These are phyloP conservation scores for Verticillium longisporum DNA, from an alignment of 2,329 filamentous ascomycete species.

Conservation along the genomic window DNA sequence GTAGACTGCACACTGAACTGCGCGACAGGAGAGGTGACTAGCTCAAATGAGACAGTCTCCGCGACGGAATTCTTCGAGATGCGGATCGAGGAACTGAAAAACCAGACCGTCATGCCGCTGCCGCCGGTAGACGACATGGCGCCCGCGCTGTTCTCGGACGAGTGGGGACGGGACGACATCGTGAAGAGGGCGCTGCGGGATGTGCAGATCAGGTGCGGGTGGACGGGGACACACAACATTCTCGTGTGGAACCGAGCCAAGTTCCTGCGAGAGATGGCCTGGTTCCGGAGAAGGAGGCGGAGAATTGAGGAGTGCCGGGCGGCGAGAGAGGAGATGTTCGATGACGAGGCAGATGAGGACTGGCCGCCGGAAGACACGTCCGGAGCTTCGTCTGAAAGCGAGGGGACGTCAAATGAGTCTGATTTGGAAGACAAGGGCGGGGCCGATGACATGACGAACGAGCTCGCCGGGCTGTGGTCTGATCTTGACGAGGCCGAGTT, in stretches of 20 bases:
- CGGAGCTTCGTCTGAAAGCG: too few species aligned
- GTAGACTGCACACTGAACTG: neutral
- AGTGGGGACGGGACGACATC: neutral
- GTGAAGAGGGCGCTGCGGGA: neutral
- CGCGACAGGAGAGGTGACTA: neutral
- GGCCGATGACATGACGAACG: neutral
- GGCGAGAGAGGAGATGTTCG: neutral
- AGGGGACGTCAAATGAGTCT: neutral
- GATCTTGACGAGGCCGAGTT: neutral
- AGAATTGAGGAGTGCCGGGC: neutral
- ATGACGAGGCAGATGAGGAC: neutral
- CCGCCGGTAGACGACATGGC: neutral
- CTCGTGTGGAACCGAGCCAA: neutral
- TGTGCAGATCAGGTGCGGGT: neutral
- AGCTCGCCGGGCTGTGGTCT: neutral
- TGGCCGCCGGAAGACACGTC: neutral
- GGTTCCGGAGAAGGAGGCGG: neutral
- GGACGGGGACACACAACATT: neutral
- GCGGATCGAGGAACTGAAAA: neutral
- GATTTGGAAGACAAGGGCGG: neutral
- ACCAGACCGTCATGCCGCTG: neutral
- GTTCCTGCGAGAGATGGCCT: neutral
- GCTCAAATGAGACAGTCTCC: neutral
- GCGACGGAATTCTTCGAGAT: neutral
- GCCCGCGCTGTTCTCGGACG: neutral